Evolutionary conservation across 805 yeast genomes (phyloP).

Genomic region (Lipomyces japonicus): DNA sequence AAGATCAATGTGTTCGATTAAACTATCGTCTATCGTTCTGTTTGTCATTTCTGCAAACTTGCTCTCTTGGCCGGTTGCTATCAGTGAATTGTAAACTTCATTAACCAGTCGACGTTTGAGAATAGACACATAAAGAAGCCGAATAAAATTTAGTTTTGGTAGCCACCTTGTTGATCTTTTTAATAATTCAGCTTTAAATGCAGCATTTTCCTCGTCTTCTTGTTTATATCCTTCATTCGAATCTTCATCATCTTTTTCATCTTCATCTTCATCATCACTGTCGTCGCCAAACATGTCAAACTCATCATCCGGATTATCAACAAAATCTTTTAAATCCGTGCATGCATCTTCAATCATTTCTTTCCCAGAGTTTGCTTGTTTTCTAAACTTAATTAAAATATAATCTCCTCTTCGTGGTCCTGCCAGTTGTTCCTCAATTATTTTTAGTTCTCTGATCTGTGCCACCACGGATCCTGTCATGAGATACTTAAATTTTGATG

Average conservation of each 20-base stretch:
- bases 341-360: constrained; percentile 11
- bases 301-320: constrained; percentile 10
- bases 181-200: neutral
- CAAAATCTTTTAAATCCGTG: constrained; percentile 14
- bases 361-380: neutral
- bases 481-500: constrained; percentile 11
- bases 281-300: neutral
- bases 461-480: constrained; percentile 16
- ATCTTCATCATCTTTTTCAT: constrained; percentile 1
- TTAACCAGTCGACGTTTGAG: constrained; percentile 15
- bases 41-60: neutral
- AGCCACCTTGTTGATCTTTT: constrained; percentile 10
- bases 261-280: constrained; percentile 6
- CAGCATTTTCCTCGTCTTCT: neutral
- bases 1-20: neutral
- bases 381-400: neutral
- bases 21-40: too few species aligned
- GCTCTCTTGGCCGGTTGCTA: too few species aligned
- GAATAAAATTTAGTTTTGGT: constrained; percentile 5
- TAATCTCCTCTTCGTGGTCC: neutral
- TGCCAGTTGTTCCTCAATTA: constrained; percentile 11
- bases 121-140: constrained; percentile 11
- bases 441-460: constrained; percentile 6
- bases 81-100: too few species aligned
- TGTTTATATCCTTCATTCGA: neutral